Base-by-base conservation (phyloP, 176 grass and related monocot genomes). In the Hordeum marinum region DNA sequence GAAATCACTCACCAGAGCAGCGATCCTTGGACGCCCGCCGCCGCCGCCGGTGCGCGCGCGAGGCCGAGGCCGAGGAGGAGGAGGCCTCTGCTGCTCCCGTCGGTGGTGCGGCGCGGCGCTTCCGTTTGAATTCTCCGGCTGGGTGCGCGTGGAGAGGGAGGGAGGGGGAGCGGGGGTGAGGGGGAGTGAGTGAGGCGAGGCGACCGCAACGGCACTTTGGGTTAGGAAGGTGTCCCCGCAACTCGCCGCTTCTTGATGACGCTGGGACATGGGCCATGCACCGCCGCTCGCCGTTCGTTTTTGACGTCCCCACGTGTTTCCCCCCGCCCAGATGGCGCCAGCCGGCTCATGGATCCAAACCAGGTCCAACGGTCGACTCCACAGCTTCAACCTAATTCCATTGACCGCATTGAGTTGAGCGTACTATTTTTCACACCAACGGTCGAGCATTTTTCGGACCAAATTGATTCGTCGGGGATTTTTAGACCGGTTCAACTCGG, bases 121-220 rank as follows among this genome's bases (percentile, higher is more conserved):
- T 7, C 75, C 40, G 85, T 86, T 86, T 80, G 85, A 86, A 80
- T 74, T 80, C 68, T 52, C 41, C 67, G 21, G 58, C 43, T 42
- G 11, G 20, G 13, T 76, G 37, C 4, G 24, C 31, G 39, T 34
- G 42, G 27, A 63, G 37, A 41, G 1, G 9, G 57, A 4, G 18
- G 0, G n/a, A n/a, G n/a, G 25, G 48, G 46, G 46, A 2, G 46
- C 1, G 62, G 61, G 61, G 1, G 59, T 12, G 10, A n/a, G n/a
- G 23, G 48, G 6, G 17, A 57, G 52, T 57, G 52, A 57, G 52
- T 57, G 52, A 57, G 50, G 50, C 17, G 50, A 55, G 50, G 29
- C 29, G 61, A 27, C 26, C 13, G 26, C 62, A 64, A 32, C 62
- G 62, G 62, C 26, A 57, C 52, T 57, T 26, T 7, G 26, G 48